Evolutionary conservation across 2,329 filamentous ascomycete species (phyloP).

Genomic region (Camillea tinctor): DNA sequence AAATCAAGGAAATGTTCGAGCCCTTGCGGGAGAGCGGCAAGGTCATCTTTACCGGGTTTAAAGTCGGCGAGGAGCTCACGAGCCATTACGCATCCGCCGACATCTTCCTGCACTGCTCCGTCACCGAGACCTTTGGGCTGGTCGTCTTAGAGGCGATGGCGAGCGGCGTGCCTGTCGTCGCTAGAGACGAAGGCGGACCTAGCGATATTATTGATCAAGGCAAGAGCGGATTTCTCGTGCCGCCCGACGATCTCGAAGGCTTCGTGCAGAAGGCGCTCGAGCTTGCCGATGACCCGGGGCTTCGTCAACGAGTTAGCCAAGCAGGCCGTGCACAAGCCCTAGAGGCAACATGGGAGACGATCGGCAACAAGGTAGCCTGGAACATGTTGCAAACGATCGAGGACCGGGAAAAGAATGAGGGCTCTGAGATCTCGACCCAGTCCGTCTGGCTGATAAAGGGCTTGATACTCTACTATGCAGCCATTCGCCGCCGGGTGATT

Average conservation of each 20-base stretch:
- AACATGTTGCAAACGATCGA: constrained; percentile 56
- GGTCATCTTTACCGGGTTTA: constrained; percentile 67
- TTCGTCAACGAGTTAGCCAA: constrained; percentile 45
- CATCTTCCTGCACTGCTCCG: constrained; percentile 68
- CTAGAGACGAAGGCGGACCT: constrained; percentile 67
- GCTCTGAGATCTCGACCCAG: no score
- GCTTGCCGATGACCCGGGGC: constrained; percentile 44
- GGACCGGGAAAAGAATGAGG: constrained; percentile 38
- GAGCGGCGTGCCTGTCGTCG: constrained; percentile 66
- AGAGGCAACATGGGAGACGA: constrained; percentile 68
- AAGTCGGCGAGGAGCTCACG: constrained; percentile 59
- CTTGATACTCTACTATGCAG: no score
- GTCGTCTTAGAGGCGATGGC: constrained; percentile 72
- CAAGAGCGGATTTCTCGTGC: constrained; percentile 59
- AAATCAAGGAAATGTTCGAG: constrained; percentile 60
- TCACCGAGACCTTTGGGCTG: constrained; percentile 71
- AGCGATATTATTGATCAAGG: constrained; percentile 64
- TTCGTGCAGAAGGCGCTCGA: constrained; percentile 56
- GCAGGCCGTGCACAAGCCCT: constrained; percentile 56
- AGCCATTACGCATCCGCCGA: constrained; percentile 66
- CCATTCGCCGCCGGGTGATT: constrained; percentile 14
- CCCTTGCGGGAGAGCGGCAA: constrained; percentile 46
- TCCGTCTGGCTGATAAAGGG: no score
- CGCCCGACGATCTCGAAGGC: constrained; percentile 55
- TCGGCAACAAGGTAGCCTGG: constrained; percentile 68